Evolutionary conservation across 805 yeast genomes (phyloP).

Genomic region (Hanseniaspora taiwanica): DNA sequence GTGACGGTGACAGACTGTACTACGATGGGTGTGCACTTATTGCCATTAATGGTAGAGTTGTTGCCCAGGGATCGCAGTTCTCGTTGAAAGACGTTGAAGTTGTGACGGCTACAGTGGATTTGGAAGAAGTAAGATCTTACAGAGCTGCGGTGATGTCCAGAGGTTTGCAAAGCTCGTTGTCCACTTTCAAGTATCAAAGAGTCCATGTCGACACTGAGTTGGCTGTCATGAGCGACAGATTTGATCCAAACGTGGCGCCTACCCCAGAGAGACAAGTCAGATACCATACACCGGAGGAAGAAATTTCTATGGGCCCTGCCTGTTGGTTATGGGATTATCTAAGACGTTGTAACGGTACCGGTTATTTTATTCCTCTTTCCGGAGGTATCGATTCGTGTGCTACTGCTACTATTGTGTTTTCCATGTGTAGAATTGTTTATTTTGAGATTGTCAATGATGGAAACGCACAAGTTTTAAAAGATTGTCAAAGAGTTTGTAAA

Average conservation of each 20-base stretch:
- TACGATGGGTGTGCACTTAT: constrained; percentile 96
- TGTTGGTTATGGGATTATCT: constrained; percentile 99
- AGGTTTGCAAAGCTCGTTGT: constrained; percentile 46
- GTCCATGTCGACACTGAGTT: constrained; percentile 52
- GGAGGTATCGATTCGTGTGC: constrained; percentile 99
- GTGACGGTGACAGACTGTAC: constrained; percentile 94
- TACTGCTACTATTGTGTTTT: constrained; percentile 84
- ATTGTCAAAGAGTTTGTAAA: constrained; percentile 58
- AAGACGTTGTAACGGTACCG: constrained; percentile 80
- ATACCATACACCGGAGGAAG: constrained; percentile 83
- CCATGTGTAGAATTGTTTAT: constrained; percentile 83
- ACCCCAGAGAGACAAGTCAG: constrained; percentile 35
- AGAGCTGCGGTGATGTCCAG: constrained; percentile 60
- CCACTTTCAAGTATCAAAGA: constrained; percentile 31
- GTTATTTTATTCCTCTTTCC: constrained; percentile 83
- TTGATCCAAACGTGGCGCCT: constrained; percentile 52
- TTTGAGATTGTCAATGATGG: constrained; percentile 48
- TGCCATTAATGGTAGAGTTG: constrained; percentile 79
- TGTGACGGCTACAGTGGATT: constrained; percentile 83
- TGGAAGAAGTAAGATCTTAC: constrained; percentile 81
- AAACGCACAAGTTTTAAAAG: constrained; percentile 61
- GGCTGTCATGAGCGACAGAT: constrained; percentile 44
- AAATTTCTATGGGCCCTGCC: constrained; percentile 95
- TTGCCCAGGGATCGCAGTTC: constrained; percentile 90
- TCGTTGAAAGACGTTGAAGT: constrained; percentile 88